phyloP scores from a whole-genome alignment of 768 basidiomycete genomes.

The Cantharellus cinnabarinus region DNA sequence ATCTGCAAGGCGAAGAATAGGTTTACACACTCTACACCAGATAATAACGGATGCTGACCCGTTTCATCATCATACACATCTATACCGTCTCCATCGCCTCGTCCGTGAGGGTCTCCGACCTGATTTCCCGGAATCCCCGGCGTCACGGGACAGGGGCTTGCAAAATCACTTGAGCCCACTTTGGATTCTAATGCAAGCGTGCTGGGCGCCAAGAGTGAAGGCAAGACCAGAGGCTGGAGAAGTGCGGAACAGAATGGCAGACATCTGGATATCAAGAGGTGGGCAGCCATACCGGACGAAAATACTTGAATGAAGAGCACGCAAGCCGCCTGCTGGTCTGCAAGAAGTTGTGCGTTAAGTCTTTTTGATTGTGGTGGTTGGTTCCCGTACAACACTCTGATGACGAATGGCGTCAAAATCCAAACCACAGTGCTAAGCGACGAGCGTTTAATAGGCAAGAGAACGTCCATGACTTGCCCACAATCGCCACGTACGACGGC shows the following conservation, averaged over 20 bases:
- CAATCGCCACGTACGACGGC: conserved; percentile 86
- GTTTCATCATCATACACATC: neutral
- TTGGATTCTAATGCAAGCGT: neutral
- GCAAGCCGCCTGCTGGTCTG: no score
- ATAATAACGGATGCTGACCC: neutral
- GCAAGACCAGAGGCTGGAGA: neutral
- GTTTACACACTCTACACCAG: neutral
- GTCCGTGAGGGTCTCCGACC: neutral
- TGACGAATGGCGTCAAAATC: neutral
- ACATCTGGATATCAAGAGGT: neutral
- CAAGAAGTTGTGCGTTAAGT: no score
- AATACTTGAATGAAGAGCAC: no score
- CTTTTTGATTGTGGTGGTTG: no score
- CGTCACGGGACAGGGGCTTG: neutral
- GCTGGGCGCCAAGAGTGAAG: neutral
- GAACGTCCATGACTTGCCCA: conserved; percentile 85
- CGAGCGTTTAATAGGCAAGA: conserved; percentile 23
- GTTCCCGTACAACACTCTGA: no score
- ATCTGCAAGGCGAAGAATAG: neutral
- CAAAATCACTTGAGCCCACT: neutral
- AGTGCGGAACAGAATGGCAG: neutral
- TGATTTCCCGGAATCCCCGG: neutral
- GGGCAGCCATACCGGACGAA: neutral
- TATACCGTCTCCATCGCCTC: neutral
- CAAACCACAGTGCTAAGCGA: neutral